A percentile compares a stretch with the other conserved stretches of the same genome.
These are phyloP conservation scores for Acanthamoeba lugdunensis DNA, from an alignment of 208 protist species.

Conservation along the genomic window DNA sequence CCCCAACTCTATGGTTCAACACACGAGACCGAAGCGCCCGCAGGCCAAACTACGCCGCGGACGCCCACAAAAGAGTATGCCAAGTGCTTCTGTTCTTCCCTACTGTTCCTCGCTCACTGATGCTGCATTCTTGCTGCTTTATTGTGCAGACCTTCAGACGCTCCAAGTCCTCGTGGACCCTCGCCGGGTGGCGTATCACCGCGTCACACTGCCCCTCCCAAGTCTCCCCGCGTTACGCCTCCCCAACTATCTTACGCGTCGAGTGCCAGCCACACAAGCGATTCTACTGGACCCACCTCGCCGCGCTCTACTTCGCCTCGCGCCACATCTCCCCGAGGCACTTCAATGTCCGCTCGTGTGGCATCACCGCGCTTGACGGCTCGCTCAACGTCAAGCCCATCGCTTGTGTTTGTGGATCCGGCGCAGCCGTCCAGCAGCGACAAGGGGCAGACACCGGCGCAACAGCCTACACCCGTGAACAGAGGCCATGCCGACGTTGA, in stretches of 20 bases:
- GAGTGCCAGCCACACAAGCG: too few relatives aligned
- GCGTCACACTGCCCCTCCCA: background rate
- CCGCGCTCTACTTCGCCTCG: background rate
- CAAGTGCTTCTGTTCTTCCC: background rate
- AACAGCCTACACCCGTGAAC: background rate
- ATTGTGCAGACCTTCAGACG: background rate
- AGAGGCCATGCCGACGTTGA: background rate
- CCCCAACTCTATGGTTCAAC: background rate
- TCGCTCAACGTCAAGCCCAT: background rate
- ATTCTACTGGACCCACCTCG: too few relatives aligned
- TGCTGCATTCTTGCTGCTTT: background rate
- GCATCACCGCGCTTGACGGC: background rate
- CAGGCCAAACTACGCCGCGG: background rate
- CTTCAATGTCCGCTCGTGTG: background rate
- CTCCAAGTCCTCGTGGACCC: background rate
- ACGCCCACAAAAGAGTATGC: background rate
- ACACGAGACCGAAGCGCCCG: background rate
- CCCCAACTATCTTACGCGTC: background rate
- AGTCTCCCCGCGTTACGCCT: background rate
- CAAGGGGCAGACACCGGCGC: background rate
- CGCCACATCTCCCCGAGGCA: background rate
- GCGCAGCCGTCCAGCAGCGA: background rate
- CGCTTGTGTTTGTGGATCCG: background rate
- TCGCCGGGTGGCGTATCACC: background rate
- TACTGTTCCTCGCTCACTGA: background rate